These are phyloP conservation scores for Saccharomycopsis phalli DNA, from an alignment of 1,139 yeast species.

Conservation along the genomic window DNA sequence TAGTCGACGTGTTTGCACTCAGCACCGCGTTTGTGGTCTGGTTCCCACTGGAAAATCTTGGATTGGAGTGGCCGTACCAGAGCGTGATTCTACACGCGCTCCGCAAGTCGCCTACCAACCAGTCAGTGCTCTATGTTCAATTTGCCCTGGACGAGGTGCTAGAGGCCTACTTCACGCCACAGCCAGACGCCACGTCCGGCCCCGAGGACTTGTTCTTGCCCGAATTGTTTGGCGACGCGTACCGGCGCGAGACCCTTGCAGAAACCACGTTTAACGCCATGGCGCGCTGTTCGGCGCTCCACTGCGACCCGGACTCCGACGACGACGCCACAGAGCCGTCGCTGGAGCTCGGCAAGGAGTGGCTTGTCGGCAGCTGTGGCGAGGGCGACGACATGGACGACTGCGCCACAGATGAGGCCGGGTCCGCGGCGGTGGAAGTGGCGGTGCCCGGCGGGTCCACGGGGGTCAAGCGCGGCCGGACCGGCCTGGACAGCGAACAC, in stretches of 20 bases:
- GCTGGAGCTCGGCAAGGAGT: neutral
- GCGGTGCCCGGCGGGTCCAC: conserved; percentile 1
- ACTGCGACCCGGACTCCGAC: conserved; percentile 17
- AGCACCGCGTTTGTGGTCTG: conserved; percentile 30
- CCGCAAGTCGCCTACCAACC: conserved; percentile 18
- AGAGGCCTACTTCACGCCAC: neutral
- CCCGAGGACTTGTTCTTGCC: neutral
- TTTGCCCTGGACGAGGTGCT: neutral
- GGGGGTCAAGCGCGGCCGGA: no score
- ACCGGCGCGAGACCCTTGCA: conserved; percentile 30
- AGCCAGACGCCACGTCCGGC: neutral
- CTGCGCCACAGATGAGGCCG: neutral
- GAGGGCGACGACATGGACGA: conserved; percentile 15
- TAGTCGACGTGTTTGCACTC: conserved; percentile 31
- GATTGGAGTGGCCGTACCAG: conserved; percentile 30
- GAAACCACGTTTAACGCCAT: conserved; percentile 23
- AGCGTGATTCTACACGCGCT: conserved; percentile 29
- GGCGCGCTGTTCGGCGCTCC: conserved; percentile 22
- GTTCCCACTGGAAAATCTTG: conserved; percentile 28
- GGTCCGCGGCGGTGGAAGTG: conserved; percentile 7
- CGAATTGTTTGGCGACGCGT: no score
- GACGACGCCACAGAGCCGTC: neutral
- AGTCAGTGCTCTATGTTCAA: neutral
- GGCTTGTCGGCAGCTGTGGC: neutral
- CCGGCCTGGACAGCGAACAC: neutral